Evolutionary conservation across 331 rosid genomes (phyloP), one percentile per base, ranked within the genome.

Genomic region (Cydonia oblonga): DNA sequence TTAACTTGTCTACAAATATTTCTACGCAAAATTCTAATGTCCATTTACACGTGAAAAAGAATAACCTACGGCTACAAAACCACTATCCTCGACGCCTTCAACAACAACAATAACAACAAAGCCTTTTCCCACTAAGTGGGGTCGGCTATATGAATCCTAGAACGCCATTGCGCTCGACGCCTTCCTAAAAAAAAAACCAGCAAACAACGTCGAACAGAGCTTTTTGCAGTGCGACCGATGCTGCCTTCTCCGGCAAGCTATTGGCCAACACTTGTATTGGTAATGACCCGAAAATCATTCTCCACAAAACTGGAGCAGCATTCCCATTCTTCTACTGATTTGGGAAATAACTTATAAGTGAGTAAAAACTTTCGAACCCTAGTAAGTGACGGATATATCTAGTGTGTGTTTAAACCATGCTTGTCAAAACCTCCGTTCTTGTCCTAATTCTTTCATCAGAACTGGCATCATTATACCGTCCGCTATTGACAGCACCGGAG

Each of bases 381-480:
- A n/a, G n/a, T n/a, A n/a, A n/a, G n/a, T n/a, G n/a, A n/a, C n/a
- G n/a, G n/a, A n/a, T n/a, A 44, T 76, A 73, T 74, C 70, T 77
- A 69, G 44, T 59, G 61, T 68, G 63, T 70, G 69, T 70, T 78
- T 87, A 88, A 83, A 84, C 89, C 73, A 86, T 66, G 76, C 83
- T 83, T 4, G 85, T 79, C 83, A 90, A 67, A 76, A 87, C 89
- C 90, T 92, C 86, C 44, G 85, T 77, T 84, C 87, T 84, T 5
- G 73, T 81, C 68, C 82, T 82, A 56, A 24, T 70, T 65, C 70
- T 81, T 23, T 82, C 81, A 84, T 84, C 86, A 62, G 88, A 82
- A 77, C 73, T 82, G 59, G 82, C 79, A 64, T 77, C 87, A 42
- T 79, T 80, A 77, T 84, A 72, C 51, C 70, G 81, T 68, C 77